Conservation (phyloP, 2,329 filamentous ascomycete genomes). For the Acephala macrosclerotiorum region DNA sequence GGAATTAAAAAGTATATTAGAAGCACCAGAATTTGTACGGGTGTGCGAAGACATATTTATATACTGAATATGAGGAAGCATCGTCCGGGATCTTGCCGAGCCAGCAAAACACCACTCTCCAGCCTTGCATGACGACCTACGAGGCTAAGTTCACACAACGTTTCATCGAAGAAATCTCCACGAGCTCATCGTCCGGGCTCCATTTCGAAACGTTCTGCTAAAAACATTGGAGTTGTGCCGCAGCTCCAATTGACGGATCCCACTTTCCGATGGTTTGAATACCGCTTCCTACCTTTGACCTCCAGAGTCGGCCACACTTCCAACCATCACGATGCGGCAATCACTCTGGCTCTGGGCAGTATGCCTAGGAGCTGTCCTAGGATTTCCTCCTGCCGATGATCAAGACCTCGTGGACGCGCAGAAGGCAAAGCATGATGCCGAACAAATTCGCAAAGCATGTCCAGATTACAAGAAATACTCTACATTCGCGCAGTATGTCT, state of each 20-base stretch:
- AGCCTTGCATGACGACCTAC: too few relatives aligned
- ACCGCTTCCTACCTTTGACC: constrained; percentile 13
- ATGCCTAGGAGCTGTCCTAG: constrained; percentile 18
- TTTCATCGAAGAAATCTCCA: too few relatives aligned
- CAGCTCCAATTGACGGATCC: constrained; percentile 11
- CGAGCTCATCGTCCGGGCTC: background rate
- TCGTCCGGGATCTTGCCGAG: too few relatives aligned
- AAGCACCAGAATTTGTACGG: too few relatives aligned
- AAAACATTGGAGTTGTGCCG: background rate
- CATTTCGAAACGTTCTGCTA: background rate
- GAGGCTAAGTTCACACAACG: too few relatives aligned
- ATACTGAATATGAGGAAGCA: too few relatives aligned
- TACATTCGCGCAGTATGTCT: constrained; percentile 38
- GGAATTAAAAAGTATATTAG: too few relatives aligned
- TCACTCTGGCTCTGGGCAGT: constrained; percentile 29
- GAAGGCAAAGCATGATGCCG: constrained; percentile 4
- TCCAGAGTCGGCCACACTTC: background rate
- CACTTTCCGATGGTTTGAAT: constrained; percentile 16
- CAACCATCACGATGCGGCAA: constrained; percentile 18
- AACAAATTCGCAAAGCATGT: constrained; percentile 39
- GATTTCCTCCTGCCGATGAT: constrained; percentile 13
- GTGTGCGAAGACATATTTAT: too few relatives aligned
- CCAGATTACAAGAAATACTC: constrained; percentile 47
- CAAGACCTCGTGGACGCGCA: background rate
- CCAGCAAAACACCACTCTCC: too few relatives aligned